A percentile compares a stretch with the other conserved stretches of the same genome.
These are phyloP conservation scores for Tricholoma matsutake DNA, from an alignment of 768 basidiomycete species.

Conservation along the genomic window DNA sequence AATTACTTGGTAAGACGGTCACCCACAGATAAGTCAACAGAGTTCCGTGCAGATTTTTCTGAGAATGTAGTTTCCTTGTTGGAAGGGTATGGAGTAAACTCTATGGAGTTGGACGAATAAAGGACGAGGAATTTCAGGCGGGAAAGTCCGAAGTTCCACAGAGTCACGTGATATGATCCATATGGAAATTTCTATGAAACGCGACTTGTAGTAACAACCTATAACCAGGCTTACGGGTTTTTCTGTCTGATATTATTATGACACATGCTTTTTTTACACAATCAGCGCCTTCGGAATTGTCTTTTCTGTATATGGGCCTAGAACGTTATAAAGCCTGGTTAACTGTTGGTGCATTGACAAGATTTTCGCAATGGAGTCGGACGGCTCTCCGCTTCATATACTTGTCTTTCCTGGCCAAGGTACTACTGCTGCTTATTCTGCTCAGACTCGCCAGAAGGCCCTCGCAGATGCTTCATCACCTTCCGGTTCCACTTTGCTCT, in stretches of 20 bases:
- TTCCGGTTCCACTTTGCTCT: conserved; percentile 41
- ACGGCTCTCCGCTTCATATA: conserved; percentile 25
- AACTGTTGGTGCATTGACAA: not conserved
- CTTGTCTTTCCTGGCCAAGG: conserved; percentile 62
- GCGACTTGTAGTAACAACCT: not conserved
- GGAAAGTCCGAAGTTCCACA: not conserved
- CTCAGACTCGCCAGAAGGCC: conserved; percentile 34
- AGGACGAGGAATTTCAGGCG: no score
- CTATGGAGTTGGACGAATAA: no score
- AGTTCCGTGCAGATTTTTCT: no score
- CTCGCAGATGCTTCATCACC: conserved; percentile 40
- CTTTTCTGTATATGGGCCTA: conserved; percentile 13
- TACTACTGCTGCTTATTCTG: conserved; percentile 30
- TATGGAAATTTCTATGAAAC: not conserved
- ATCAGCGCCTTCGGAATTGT: conserved; percentile 16
- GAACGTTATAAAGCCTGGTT: conserved; percentile 3
- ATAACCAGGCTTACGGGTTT: not conserved
- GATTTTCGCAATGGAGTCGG: conserved; percentile 7
- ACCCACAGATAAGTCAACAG: no score
- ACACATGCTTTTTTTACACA: conserved; percentile 11
- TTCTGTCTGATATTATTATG: conserved; percentile 11
- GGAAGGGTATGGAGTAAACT: not conserved
- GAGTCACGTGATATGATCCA: not conserved
- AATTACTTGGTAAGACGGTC: not conserved
- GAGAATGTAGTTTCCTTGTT: not conserved